phyloP scores from a whole-genome alignment of 148 eudicot species.

The Fallopia convolvulus region DNA sequence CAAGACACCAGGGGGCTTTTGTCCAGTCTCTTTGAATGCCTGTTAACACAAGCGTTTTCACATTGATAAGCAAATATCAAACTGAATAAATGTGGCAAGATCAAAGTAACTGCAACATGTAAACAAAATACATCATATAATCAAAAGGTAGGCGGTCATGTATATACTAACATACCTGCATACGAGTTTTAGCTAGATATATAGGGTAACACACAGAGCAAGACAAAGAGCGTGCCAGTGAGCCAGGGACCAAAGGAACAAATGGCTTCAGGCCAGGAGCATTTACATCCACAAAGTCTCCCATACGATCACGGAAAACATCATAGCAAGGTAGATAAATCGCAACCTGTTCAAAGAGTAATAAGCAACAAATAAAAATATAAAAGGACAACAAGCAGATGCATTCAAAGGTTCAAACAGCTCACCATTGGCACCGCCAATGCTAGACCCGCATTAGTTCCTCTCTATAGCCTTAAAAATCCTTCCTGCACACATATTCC shows the following conservation, averaged over 20 bases:
- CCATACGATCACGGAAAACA: constrained; percentile 57
- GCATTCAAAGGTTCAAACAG: constrained; percentile 12
- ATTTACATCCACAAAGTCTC: constrained; percentile 43
- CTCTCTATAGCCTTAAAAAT: constrained; percentile 76
- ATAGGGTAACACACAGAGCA: constrained; percentile 94
- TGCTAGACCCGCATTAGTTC: constrained; percentile 93
- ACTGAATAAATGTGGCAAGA: neutral
- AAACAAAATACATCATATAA: neutral
- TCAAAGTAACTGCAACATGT: neutral
- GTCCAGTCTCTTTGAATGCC: constrained; percentile 82
- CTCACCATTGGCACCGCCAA: constrained; percentile 93
- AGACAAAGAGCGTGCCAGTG: constrained; percentile 91
- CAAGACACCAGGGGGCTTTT: constrained; percentile 88
- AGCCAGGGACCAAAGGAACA: constrained; percentile 78
- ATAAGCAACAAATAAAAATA: constrained; percentile 1
- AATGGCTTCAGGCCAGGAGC: constrained; percentile 63
- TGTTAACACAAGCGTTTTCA: constrained; percentile 9
- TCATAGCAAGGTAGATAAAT: constrained; percentile 93
- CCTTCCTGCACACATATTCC: constrained; percentile 66
- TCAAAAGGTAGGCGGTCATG: neutral
- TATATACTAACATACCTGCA: constrained; percentile 56
- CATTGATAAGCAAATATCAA: neutral
- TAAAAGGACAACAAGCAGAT: neutral
- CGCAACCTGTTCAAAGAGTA: constrained; percentile 55
- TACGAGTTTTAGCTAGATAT: constrained; percentile 92